Evolutionary conservation across 257 asterid genomes (phyloP), one percentile per base, ranked within the genome.

Genomic region (Gardenia jasminoides): DNA sequence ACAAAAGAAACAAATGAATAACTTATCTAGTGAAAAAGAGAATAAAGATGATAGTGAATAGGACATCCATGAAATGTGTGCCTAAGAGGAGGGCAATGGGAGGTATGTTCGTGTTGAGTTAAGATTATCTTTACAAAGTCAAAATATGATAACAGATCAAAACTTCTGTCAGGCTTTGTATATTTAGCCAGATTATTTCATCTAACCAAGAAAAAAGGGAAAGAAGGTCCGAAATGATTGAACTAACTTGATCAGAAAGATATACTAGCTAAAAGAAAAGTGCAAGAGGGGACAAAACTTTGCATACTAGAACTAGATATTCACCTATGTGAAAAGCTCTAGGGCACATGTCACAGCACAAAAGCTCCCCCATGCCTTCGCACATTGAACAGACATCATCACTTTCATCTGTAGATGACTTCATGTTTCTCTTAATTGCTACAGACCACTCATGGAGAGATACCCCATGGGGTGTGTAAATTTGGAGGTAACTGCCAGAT

Each of bases 301-400:
- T 9, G 46, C 50, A 59, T 17, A 30, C 28, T 6, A 10, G 22
- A 15, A 47, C 30, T 43, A 61, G 41, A 78, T 52, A 79, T 89
- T 82, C 64, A 93, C 98, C 97, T 70, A 74, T 1, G 87, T 93
- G 99, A 81, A 92, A 96, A 84, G 97, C 91, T 84, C 99, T 90
- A 22, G 97, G 97, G 81, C 99, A 96, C 43, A 78, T 86, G 75
- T 92, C 97, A 82, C 98, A 96, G 90, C 97, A 90, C 78, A 93
- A 74, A 75, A 96, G 86, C 79, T 92, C 87, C 69, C 98, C 99
- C 70, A 91, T 96, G 76, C 86, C 92, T 79, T 88, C 83, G 77
- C 98, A 95, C 66, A 88, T 90, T 48, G 92, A 85, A 85, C 99
- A 96, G 30, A 96, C 88, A 85, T 96, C 97, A 79, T 93, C 99